Evolutionary conservation across 2,329 filamentous ascomycete genomes (phyloP).

Genomic region (Cephalotrichum gorgonifer): DNA sequence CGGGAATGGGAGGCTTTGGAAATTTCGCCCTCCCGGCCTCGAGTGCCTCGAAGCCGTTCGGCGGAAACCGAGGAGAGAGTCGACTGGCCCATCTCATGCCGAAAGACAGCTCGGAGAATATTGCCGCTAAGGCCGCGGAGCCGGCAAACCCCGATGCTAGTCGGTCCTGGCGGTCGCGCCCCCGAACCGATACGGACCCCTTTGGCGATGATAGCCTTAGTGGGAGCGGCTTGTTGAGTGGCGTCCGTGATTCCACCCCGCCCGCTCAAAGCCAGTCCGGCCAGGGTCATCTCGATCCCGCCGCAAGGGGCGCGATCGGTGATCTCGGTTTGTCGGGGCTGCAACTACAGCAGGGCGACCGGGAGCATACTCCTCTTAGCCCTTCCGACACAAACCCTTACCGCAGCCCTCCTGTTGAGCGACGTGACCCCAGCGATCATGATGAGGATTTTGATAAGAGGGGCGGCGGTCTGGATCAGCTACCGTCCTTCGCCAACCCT

Average conservation of each 20-base stretch:
- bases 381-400: conserved; percentile 96
- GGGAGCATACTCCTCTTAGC: conserved; percentile 57
- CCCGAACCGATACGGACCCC: conserved; percentile 64
- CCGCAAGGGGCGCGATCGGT: conserved; percentile 40
- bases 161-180: conserved; percentile 47
- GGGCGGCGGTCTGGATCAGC: conserved; percentile 27
- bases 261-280: conserved; percentile 18
- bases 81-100: conserved; percentile 77
- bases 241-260: conserved; percentile 58
- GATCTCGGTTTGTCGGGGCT: conserved; percentile 56
- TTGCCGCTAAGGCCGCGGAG: conserved; percentile 39
- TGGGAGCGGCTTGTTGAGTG: conserved; percentile 65
- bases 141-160: conserved; percentile 27
- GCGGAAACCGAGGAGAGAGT: conserved; percentile 50
- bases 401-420: conserved; percentile 75
- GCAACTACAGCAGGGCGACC: conserved; percentile 45
- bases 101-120: conserved; percentile 64
- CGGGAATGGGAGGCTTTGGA: conserved; percentile 74
- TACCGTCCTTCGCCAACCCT: background rate
- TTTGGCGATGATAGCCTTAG: conserved; percentile 58
- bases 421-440: conserved; percentile 53
- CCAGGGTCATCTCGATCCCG: conserved; percentile 23
- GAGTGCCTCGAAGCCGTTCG: conserved; percentile 56
- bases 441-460: conserved; percentile 37
- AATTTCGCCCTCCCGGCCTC: conserved; percentile 66